These are phyloP conservation scores for Boletus pseudopeckii DNA, from an alignment of 768 basidiomycete genomes.

Conservation along the genomic window DNA sequence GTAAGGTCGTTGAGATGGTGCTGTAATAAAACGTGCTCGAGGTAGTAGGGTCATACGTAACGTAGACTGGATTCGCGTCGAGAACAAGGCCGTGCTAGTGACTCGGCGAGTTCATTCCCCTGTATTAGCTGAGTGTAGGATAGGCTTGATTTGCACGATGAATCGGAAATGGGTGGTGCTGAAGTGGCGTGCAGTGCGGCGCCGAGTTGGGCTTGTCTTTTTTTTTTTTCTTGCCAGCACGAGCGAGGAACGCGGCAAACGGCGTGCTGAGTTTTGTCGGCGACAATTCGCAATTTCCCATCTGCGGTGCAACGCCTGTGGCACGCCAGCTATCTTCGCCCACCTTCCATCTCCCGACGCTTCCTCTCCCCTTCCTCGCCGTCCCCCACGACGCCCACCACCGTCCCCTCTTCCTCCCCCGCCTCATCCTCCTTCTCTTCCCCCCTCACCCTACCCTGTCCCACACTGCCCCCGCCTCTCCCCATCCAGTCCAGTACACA, in stretches of 20 bases:
- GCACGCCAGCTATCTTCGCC: slow-evolving; percentile 29
- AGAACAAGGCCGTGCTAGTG: no score
- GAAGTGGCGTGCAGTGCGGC: background rate
- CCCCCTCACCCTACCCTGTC: background rate
- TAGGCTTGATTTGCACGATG: no score
- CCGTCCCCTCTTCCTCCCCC: background rate
- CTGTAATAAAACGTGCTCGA: no score
- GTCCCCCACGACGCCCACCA: background rate
- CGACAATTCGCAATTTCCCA: slow-evolving; percentile 31
- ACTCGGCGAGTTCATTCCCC: no score
- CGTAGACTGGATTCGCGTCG: no score
- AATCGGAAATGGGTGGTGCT: background rate
- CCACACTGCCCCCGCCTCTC: background rate
- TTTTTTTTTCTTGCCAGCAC: background rate
- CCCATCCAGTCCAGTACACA: background rate
- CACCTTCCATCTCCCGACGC: slow-evolving; percentile 12
- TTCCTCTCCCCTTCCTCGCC: background rate
- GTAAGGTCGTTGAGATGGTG: no score
- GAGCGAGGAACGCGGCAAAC: slow-evolving; percentile 18
- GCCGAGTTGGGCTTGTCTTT: background rate
- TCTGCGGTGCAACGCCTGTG: slow-evolving; percentile 33
- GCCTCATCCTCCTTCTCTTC: background rate
- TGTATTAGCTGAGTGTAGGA: no score
- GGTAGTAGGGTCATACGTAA: no score
- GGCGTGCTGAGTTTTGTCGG: slow-evolving; percentile 33